Evolutionary conservation across 2,329 filamentous ascomycete genomes (phyloP).

Genomic region (Pyrenochaeta sp.): DNA sequence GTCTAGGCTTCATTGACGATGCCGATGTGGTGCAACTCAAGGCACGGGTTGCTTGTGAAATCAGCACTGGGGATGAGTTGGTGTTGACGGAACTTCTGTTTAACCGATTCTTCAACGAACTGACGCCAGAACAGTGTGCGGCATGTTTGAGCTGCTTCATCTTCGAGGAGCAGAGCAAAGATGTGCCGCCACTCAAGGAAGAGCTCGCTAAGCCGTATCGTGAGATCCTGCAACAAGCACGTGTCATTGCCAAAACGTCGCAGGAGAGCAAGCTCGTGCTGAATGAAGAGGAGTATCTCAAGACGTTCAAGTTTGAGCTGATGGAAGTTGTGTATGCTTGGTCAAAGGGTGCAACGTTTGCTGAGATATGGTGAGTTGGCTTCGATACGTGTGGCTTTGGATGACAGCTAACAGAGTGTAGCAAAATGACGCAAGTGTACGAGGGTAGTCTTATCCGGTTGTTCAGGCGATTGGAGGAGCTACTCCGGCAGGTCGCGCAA

Average conservation of each 20-base stretch:
- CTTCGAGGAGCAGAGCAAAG: conserved; percentile 93
- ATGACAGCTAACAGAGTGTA: conserved; percentile 47
- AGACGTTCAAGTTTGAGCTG: conserved; percentile 89
- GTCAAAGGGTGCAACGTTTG: conserved; percentile 89
- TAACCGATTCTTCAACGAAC: conserved; percentile 97
- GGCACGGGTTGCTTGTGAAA: conserved; percentile 96
- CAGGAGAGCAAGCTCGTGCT: conserved; percentile 91
- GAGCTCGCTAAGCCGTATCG: conserved; percentile 85
- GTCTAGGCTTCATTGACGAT: conserved; percentile 95
- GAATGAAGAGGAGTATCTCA: conserved; percentile 94
- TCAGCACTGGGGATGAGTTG: conserved; percentile 94
- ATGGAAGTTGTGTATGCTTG: conserved; percentile 97
- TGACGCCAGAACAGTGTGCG: conserved; percentile 86
- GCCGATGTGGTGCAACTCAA: conserved; percentile 95
- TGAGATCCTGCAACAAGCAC: conserved; percentile 86
- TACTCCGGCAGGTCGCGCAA: conserved; percentile 93
- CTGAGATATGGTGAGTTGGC: conserved; percentile 87
- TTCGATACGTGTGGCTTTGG: conserved; percentile 2
- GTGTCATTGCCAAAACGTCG: conserved; percentile 89
- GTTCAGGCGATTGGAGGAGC: conserved; percentile 93
- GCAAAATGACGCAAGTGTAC: conserved; percentile 99
- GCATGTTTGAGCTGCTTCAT: conserved; percentile 92
- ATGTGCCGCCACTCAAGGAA: conserved; percentile 74
- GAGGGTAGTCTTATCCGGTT: conserved; percentile 95
- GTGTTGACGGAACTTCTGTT: conserved; percentile 93